phyloP scores from a whole-genome alignment of 805 yeast genomes.

The Yamadazyma kitorensis region DNA sequence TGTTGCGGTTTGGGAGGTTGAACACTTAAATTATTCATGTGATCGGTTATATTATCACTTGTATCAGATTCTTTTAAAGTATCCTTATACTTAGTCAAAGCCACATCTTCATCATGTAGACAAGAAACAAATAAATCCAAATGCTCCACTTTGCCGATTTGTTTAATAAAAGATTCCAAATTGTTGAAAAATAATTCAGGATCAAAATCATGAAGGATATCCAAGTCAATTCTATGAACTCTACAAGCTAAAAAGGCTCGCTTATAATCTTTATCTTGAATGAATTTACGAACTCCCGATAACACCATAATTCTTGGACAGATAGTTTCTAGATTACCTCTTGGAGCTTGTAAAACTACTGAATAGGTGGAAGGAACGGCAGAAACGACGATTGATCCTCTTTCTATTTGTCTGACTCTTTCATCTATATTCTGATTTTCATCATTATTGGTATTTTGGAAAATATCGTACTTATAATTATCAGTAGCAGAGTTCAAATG shows the following conservation, averaged over 20 bases:
- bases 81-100: slow-evolving; percentile 76
- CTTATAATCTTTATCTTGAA: slow-evolving; percentile 53
- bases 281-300: slow-evolving; percentile 72
- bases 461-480: slow-evolving; percentile 33
- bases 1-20: background rate
- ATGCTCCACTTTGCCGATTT: slow-evolving; percentile 69
- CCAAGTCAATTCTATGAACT: slow-evolving; percentile 87
- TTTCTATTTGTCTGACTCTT: slow-evolving; percentile 81
- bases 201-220: slow-evolving; percentile 82
- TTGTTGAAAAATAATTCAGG: slow-evolving; percentile 66
- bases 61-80: slow-evolving; percentile 40
- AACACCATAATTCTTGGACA: slow-evolving; percentile 91
- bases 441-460: slow-evolving; percentile 24
- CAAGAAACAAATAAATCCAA: slow-evolving; percentile 86
- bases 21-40: slow-evolving; percentile 6
- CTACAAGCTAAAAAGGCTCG: slow-evolving; percentile 85
- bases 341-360: slow-evolving; percentile 86
- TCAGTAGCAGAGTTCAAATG: slow-evolving; percentile 51
- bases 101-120: slow-evolving; percentile 81
- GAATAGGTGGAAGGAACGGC: slow-evolving; percentile 79
- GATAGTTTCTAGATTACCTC: slow-evolving; percentile 94
- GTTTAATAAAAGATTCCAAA: slow-evolving; percentile 63
- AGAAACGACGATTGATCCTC: slow-evolving; percentile 84
- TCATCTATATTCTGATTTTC: slow-evolving; percentile 53
- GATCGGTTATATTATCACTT: slow-evolving; percentile 2